Conservation (phyloP, 2,329 filamentous ascomycete genomes). For the Alternaria postmessia region DNA sequence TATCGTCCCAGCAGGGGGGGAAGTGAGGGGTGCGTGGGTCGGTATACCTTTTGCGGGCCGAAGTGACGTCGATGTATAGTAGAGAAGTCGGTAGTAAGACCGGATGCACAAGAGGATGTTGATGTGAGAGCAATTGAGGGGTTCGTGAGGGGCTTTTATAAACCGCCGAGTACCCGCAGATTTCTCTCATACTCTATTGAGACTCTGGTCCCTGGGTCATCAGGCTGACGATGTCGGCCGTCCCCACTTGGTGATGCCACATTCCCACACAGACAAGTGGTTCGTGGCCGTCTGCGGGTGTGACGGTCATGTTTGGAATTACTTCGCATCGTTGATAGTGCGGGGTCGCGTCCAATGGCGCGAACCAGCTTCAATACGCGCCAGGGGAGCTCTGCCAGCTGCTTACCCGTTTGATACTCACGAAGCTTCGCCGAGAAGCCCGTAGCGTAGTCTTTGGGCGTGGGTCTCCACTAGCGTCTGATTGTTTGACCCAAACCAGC, state of each 20-base stretch:
- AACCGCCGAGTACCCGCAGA: conserved; percentile 26
- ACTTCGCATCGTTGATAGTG: conserved; percentile 40
- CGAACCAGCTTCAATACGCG: conserved; percentile 30
- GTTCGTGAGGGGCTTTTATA: conserved; percentile 44
- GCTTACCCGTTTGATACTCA: conserved; percentile 25
- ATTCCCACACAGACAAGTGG: conserved; percentile 30
- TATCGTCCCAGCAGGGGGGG: conserved; percentile 12
- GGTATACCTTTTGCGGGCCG: conserved; percentile 37
- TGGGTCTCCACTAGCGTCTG: conserved; percentile 20
- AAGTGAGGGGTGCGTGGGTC: conserved; percentile 30
- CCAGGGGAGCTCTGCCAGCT: conserved; percentile 25
- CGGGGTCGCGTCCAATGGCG: conserved; percentile 49
- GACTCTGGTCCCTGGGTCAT: conserved; percentile 32
- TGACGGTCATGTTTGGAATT: conserved; percentile 45
- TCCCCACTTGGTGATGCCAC: conserved; percentile 47
- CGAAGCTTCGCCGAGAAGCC: conserved; percentile 22
- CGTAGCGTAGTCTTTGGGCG: conserved; percentile 23
- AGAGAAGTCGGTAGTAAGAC: conserved; percentile 14
- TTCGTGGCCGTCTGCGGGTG: conserved; percentile 32
- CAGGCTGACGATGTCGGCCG: conserved; percentile 27
- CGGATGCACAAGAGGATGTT: conserved; percentile 26
- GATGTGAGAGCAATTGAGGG: conserved; percentile 30
- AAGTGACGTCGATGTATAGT: conserved; percentile 31
- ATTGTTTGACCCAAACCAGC: conserved; percentile 18
- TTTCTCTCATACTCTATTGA: conserved; percentile 21